A percentile compares a stretch with the other conserved stretches of the same genome.
phyloP scores from a whole-genome alignment of 805 yeast species.

The Candida nanaspora region DNA sequence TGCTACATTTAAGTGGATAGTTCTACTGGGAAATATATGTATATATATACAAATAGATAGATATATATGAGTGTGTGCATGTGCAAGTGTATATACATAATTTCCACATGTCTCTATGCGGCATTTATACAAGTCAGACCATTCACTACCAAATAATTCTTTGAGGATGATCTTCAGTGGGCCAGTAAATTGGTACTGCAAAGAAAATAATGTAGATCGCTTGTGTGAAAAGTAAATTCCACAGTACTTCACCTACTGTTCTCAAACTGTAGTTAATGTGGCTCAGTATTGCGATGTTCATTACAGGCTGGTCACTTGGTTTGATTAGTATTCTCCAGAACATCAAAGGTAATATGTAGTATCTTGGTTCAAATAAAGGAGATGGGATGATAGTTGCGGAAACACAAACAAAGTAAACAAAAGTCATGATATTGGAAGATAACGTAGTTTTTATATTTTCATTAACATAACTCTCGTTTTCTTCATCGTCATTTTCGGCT shows the following conservation, averaged over 20 bases:
- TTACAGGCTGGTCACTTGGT: too few relatives aligned
- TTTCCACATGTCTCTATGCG: too few relatives aligned
- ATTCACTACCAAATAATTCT: conserved; percentile 95
- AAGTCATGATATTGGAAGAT: conserved; percentile 31
- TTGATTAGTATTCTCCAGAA: conserved; percentile 60
- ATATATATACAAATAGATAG: too few relatives aligned
- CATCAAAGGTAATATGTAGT: conserved; percentile 75
- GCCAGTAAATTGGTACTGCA: conserved; percentile 61
- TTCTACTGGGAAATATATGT: too few relatives aligned
- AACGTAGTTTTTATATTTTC: conserved; percentile 5
- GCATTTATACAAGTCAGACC: too few relatives aligned
- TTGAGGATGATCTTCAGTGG: conserved; percentile 51
- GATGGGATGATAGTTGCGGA: conserved; percentile 70
- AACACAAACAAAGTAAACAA: conserved; percentile 46
- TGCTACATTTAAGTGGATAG: too few relatives aligned
- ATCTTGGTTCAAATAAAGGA: conserved; percentile 91
- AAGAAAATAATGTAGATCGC: conserved; percentile 51
- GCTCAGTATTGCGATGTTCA: conserved; percentile 24
- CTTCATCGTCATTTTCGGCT: neutral
- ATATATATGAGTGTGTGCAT: too few relatives aligned
- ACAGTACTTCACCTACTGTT: conserved; percentile 46
- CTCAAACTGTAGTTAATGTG: conserved; percentile 27
- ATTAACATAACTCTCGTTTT: neutral
- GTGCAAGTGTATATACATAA: too few relatives aligned
- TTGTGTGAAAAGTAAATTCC: conserved; percentile 53